Base-by-base conservation (phyloP, 2,329 filamentous ascomycete genomes). In the Corinectria fuckeliana region DNA sequence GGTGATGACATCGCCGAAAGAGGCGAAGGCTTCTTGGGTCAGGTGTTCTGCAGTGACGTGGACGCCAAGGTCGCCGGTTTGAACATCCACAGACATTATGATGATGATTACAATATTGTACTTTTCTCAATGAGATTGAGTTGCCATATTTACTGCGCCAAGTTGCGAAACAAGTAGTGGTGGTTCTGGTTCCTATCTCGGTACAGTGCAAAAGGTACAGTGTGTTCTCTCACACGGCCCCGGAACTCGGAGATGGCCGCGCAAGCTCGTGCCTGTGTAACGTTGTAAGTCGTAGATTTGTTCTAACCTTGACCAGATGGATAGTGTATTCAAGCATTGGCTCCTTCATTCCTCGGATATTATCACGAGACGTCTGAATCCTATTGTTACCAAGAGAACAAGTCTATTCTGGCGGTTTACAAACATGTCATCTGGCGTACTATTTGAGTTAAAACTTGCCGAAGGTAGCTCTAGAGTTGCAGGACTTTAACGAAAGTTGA, bases 1-100 rank as follows among this genome's bases (percentile, higher is more conserved):
- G 72, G 88, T 80, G 67, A 97, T 85, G 45, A 95, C 92, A 55
- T 91, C 89, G 73, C 95, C 95, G 76, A 96, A 99, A 41, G 86
- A 82, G 13, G 87, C 81, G 77, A 97, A 98, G 51, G 85, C 78
- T 4, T 81, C 78, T 44, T 85, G 83, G 8, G 87, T 90, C 51
- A 97, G 85, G n/a, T 87, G 85, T 66, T 83, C 79, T 8, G 90
- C 84, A 21, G 80, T 80, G 66, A 95, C 54, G 18, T 64, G 58
- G 44, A 77, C 50, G 8, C 60, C 60, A 13, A 67, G 34, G 36
- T 63, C 44, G 38, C 59, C 72, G 20, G 72, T 58, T 26, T 68
- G 56, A 18, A 74, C 48, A 20, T 58, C 71, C 14, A 74, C 32
- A 13, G 68, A 57, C 72, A 75, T 76, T 25, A 18, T 56, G 51